These are phyloP conservation scores for Skeletonema potamos DNA, from an alignment of 108 stramenopile species.

Conservation along the genomic window DNA sequence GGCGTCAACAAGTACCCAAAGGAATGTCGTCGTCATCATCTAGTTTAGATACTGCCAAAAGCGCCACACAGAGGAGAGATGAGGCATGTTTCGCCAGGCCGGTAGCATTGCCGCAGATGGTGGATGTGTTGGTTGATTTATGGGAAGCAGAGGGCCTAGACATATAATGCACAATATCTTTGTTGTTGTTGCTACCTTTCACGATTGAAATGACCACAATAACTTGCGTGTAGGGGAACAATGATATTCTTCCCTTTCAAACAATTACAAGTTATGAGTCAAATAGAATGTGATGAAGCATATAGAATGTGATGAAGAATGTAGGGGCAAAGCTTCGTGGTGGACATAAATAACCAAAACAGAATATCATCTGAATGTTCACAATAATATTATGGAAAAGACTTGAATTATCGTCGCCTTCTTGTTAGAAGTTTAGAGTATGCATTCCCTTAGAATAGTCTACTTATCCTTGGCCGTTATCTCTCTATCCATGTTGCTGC, in stretches of 20 bases:
- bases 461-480: background rate
- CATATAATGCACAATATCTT: constrained; percentile 29
- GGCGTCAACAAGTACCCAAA: constrained; percentile 45
- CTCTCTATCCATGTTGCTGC: background rate
- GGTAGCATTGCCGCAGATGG: constrained; percentile 78
- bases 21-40: background rate
- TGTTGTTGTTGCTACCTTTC: background rate
- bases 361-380: background rate
- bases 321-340: background rate
- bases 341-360: background rate
- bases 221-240: background rate
- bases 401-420: background rate
- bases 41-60: constrained; percentile 11
- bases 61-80: constrained; percentile 16
- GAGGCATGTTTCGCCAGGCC: constrained; percentile 62
- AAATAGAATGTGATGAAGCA: background rate
- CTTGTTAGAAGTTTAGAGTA: background rate
- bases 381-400: background rate
- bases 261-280: background rate
- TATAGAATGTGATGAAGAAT: background rate
- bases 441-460: background rate
- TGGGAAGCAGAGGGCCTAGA: constrained; percentile 90
- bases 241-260: background rate
- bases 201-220: background rate
- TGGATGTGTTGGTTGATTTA: constrained; percentile 77